A percentile compares a stretch with the other conserved stretches of the same genome.
phyloP scores from a whole-genome alignment of 495 filamentous ascomycete species.

The Cetradonia linearis region DNA sequence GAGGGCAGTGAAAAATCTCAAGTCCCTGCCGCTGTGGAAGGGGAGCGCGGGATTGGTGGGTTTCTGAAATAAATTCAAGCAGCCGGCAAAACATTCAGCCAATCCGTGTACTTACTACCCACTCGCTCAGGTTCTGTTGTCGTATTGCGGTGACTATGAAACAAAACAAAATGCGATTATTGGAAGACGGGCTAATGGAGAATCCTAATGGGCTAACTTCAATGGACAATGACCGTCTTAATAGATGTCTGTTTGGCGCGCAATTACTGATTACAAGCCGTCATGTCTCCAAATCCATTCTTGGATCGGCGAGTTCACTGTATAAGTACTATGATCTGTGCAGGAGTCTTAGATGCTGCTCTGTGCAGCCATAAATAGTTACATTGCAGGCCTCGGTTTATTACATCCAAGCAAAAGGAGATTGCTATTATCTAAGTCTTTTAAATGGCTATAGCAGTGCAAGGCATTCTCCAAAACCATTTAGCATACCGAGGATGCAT shows the following conservation, averaged over 20 bases:
- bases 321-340: slow-evolving; percentile 7
- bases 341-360: neutral
- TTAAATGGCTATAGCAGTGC: slow-evolving; percentile 4
- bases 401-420: slow-evolving; percentile 8
- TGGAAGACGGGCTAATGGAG: slow-evolving; percentile 1
- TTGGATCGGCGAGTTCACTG: neutral
- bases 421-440: neutral
- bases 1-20: neutral
- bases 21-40: neutral
- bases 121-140: neutral
- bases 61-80: neutral
- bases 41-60: slow-evolving; percentile 4
- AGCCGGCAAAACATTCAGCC: neutral
- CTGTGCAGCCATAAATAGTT: slow-evolving; percentile 9
- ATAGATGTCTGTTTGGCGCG: neutral
- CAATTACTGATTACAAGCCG: slow-evolving; percentile 2
- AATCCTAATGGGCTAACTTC: neutral
- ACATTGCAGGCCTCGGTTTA: slow-evolving; percentile 11
- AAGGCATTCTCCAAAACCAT: neutral
- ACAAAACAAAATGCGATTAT: neutral
- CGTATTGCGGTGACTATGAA: neutral
- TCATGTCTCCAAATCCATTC: neutral
- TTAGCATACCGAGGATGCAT: slow-evolving; percentile 12
- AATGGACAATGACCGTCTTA: slow-evolving; percentile 1
- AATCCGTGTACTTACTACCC: slow-evolving; percentile 2